Evolutionary conservation across 2,329 filamentous ascomycete species (phyloP).

Genomic region (Pestalotiopsis sp.): DNA sequence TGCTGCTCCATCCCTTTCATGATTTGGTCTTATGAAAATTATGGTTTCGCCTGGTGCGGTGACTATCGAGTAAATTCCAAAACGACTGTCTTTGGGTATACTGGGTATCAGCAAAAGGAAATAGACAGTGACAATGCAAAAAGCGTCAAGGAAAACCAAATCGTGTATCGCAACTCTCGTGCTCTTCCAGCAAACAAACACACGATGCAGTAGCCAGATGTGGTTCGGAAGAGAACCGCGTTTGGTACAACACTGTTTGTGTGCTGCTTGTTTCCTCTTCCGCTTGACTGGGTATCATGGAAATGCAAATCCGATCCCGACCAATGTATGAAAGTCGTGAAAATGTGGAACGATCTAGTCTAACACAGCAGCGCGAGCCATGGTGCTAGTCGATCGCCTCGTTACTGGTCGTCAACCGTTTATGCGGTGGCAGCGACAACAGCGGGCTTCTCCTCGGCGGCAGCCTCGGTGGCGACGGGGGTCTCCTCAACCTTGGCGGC

Average conservation of each 20-base stretch:
- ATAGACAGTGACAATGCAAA: constrained; percentile 30
- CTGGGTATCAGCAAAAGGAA: constrained; percentile 41
- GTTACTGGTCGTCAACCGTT: constrained; percentile 16
- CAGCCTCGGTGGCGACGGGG: constrained; percentile 17
- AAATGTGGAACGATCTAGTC: background rate
- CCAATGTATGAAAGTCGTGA: constrained; percentile 24
- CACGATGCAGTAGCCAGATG: background rate
- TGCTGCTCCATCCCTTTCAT: constrained; percentile 14
- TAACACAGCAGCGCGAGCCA: background rate
- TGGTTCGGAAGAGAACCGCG: background rate
- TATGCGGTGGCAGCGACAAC: constrained; percentile 35
- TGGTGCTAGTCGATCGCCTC: background rate
- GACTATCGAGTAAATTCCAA: constrained; percentile 27
- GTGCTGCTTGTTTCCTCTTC: constrained; percentile 4
- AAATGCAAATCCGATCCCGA: constrained; percentile 41
- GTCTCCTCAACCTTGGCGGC: constrained; percentile 17
- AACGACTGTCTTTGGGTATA: constrained; percentile 38
- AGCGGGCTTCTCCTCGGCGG: constrained; percentile 29
- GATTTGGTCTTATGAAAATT: constrained; percentile 22
- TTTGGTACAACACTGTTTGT: constrained; percentile 14
- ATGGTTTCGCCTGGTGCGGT: constrained; percentile 25
- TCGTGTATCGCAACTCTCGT: constrained; percentile 28
- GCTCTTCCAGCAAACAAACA: constrained; percentile 16
- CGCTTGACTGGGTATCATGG: constrained; percentile 34
- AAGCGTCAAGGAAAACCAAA: constrained; percentile 28